A percentile compares a stretch with the other conserved stretches of the same genome.
Evolutionary conservation across 768 basidiomycete species (phyloP).

Genomic region (Phlebiopsis flavidoalba): DNA sequence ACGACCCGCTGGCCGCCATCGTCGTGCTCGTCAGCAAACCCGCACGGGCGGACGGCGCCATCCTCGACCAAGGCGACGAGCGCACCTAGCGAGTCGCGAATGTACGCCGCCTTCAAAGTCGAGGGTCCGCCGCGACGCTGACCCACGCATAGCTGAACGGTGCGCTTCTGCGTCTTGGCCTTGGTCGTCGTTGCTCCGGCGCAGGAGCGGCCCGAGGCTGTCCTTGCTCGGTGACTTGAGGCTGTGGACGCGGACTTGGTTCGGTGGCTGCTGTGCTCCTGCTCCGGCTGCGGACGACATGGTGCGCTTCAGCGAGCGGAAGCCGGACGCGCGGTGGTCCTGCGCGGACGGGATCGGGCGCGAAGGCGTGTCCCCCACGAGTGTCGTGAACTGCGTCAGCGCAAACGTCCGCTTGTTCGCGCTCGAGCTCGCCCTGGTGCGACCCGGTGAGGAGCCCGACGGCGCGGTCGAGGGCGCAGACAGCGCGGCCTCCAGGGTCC

Average conservation of each 20-base stretch:
- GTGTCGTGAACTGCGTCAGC: constrained; percentile 66
- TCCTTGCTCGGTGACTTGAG: constrained; percentile 12
- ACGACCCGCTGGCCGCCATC: constrained; percentile 37
- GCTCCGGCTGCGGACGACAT: constrained; percentile 17
- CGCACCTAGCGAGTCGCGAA: constrained; percentile 45
- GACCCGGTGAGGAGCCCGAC: not conserved
- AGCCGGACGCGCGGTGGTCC: constrained; percentile 66
- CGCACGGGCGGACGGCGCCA: constrained; percentile 40
- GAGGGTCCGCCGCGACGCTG: constrained; percentile 70
- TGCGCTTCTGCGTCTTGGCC: constrained; percentile 23
- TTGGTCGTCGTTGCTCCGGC: not conserved
- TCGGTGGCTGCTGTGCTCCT: constrained; percentile 5
- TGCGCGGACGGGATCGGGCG: constrained; percentile 63
- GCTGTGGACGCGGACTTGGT: constrained; percentile 1
- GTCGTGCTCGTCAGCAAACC: constrained; percentile 20
- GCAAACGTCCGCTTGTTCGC: constrained; percentile 14
- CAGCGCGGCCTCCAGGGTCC: not conserved
- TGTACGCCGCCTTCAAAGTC: constrained; percentile 80
- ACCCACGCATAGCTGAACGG: constrained; percentile 80
- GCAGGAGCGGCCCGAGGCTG: constrained; percentile 7
- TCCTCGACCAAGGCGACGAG: constrained; percentile 34
- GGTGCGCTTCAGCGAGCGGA: constrained; percentile 49
- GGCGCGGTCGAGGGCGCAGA: not conserved
- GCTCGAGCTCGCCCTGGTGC: constrained; percentile 10
- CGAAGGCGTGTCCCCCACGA: constrained; percentile 66